phyloP scores from a whole-genome alignment of 108 stramenopile genomes.

The Nitzschia palea region DNA sequence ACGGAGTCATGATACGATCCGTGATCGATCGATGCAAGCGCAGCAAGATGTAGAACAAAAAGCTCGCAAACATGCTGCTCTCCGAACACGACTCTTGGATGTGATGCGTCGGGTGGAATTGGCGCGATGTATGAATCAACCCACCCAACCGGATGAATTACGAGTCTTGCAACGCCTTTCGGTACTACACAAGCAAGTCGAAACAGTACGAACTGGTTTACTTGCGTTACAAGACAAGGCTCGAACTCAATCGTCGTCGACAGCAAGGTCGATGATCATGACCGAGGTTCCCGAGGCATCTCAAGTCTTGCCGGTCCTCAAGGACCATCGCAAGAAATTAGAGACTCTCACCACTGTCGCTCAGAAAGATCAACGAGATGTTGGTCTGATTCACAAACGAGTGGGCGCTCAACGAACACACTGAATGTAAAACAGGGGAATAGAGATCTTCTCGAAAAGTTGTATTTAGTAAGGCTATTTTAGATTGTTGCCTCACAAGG shows the following conservation, averaged over 20 bases:
- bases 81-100: slow-evolving; percentile 54
- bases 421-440: too few relatives aligned
- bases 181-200: slow-evolving; percentile 20
- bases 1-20: slow-evolving; percentile 23
- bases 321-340: slow-evolving; percentile 34
- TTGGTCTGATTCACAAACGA: slow-evolving; percentile 78
- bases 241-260: slow-evolving; percentile 13
- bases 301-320: slow-evolving; percentile 29
- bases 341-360: slow-evolving; percentile 21
- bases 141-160: slow-evolving; percentile 64
- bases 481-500: too few relatives aligned
- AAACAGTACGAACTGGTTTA: slow-evolving; percentile 17
- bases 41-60: slow-evolving; percentile 29
- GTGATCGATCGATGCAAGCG: slow-evolving; percentile 25
- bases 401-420: slow-evolving; percentile 4
- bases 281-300: background rate
- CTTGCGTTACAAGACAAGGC: slow-evolving; percentile 26
- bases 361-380: slow-evolving; percentile 47
- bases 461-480: too few relatives aligned
- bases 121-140: slow-evolving; percentile 68
- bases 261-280: background rate
- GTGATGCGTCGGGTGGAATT: slow-evolving; percentile 78
- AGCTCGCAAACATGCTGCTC: slow-evolving; percentile 30
- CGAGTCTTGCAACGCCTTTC: slow-evolving; percentile 41
- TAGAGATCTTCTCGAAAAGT: background rate